Base-by-base conservation (phyloP, 2,329 filamentous ascomycete species). In the Microdochium bolleyi region DNA sequence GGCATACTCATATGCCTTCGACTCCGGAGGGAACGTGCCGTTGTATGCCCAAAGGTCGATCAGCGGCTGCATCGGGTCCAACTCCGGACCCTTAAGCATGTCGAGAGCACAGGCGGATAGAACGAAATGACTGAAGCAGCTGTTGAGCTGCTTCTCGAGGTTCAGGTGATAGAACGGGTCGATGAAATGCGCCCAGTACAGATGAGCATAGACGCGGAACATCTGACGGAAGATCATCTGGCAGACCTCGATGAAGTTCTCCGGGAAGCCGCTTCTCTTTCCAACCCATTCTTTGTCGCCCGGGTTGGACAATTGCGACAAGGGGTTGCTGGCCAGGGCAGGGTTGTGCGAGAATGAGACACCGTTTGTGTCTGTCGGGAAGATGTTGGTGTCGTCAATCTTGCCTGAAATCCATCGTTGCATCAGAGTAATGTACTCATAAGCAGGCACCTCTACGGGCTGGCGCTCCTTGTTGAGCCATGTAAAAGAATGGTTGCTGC, bases 361-460 rank as follows among this genome's bases (percentile, higher is more conserved):
- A 46, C 82, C 81, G 38, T 85, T 82, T 7, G 86, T 83, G 62
- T 94, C 90, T 44, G 90, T 96, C 5, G 92, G 92, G 73, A 97
- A 96, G 71, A 95, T 89, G 65, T 82, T 80, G 50, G 84, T 84
- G 67, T 97, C 92, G 62, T 94, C 89, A 58, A 96, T 90, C 74
- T 97, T 97, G 72, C 91, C 90, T 27, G 89, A 88, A 67, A 97
- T 95, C 92, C 92, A 97, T 64, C 92, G 89, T 73, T 96, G 92
- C 68, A 97, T 95, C 24, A 96, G 83, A 60, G 89, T 90, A 73
- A 96, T 94, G 73, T 97, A 97, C 69, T 95, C 91, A 56, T 85
- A 85, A 7, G 92, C 92, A 3, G 92, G 91, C 44, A 97, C 87
- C 70, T 95, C 92, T 58, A 95, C 91, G 11, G 92, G 91, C 65